Evolutionary conservation across 2,329 filamentous ascomycete genomes (phyloP).

Genomic region (Microcyclosporella mali): DNA sequence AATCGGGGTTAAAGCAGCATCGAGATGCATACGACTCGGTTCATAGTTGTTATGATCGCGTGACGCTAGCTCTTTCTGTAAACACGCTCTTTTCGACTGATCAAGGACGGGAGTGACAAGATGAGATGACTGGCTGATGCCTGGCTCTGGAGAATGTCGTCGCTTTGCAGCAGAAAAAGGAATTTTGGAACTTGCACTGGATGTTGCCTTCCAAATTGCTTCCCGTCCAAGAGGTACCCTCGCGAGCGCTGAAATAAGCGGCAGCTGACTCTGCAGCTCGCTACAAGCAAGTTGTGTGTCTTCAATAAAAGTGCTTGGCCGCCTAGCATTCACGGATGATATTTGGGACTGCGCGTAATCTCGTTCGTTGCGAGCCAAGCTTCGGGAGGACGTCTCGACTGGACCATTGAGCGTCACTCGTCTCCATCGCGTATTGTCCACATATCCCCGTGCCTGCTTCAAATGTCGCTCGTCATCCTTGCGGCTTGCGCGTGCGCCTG

Average conservation of each 20-base stretch:
- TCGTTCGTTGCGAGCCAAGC: no score
- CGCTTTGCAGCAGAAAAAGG: not conserved
- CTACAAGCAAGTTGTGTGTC: slow-evolving; percentile 40
- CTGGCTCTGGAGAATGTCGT: not conserved
- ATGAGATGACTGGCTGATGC: slow-evolving; percentile 22
- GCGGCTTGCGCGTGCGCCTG: slow-evolving; percentile 38
- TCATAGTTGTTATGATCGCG: not conserved
- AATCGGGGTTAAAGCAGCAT: not conserved
- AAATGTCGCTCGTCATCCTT: slow-evolving; percentile 38
- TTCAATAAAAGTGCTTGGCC: slow-evolving; percentile 27
- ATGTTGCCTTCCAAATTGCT: slow-evolving; percentile 2
- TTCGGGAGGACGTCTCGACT: no score
- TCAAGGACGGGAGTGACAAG: slow-evolving; percentile 14
- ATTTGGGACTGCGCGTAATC: no score
- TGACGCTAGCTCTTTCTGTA: no score
- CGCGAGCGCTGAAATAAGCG: not conserved
- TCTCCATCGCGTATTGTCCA: no score
- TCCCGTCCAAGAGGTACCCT: not conserved
- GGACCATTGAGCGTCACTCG: no score
- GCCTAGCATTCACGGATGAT: no score
- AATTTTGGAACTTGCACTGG: not conserved
- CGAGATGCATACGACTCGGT: not conserved
- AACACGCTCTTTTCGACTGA: slow-evolving; percentile 3
- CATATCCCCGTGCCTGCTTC: slow-evolving; percentile 37
- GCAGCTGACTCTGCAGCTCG: slow-evolving; percentile 39